phyloP scores from a whole-genome alignment of 495 filamentous ascomycete species.

The Penicillium longicatenatum region DNA sequence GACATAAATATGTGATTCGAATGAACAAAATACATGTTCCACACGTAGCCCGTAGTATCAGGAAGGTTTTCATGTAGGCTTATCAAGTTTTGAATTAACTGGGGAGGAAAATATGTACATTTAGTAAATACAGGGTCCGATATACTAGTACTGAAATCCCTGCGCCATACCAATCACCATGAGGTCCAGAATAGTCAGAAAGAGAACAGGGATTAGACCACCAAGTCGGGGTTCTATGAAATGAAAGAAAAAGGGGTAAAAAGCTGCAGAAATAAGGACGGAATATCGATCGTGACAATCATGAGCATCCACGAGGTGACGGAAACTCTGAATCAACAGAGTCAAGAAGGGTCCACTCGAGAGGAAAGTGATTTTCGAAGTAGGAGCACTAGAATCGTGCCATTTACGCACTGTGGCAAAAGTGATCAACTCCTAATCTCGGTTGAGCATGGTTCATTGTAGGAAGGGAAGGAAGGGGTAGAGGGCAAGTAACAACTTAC shows the following conservation, averaged over 20 bases:
- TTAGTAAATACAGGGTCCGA: constrained; percentile 3
- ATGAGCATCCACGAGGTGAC: constrained; percentile 5
- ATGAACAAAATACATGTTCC: too few relatives aligned
- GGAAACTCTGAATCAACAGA: neutral
- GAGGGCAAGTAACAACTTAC: constrained; percentile 55
- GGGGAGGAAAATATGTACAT: constrained; percentile 7
- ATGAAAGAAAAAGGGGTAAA: constrained; percentile 6
- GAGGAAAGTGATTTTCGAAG: neutral
- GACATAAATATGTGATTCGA: too few relatives aligned
- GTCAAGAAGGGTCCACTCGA: constrained; percentile 3
- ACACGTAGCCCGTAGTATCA: too few relatives aligned
- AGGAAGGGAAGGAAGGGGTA: constrained; percentile 3
- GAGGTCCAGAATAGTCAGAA: neutral
- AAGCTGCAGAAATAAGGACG: constrained; percentile 3
- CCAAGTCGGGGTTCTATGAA: constrained; percentile 13
- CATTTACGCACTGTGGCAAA: constrained; percentile 35
- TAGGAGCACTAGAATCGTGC: neutral
- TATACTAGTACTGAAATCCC: constrained; percentile 1
- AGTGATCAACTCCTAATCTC: constrained; percentile 36
- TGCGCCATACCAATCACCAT: constrained; percentile 8
- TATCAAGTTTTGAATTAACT: constrained; percentile 4
- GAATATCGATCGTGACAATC: constrained; percentile 20
- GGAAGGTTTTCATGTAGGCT: too few relatives aligned
- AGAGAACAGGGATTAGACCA: constrained; percentile 8
- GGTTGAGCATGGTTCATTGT: constrained; percentile 20